phyloP scores from a whole-genome alignment of 2,329 filamentous ascomycete genomes.

The Colletotrichum camelliae region DNA sequence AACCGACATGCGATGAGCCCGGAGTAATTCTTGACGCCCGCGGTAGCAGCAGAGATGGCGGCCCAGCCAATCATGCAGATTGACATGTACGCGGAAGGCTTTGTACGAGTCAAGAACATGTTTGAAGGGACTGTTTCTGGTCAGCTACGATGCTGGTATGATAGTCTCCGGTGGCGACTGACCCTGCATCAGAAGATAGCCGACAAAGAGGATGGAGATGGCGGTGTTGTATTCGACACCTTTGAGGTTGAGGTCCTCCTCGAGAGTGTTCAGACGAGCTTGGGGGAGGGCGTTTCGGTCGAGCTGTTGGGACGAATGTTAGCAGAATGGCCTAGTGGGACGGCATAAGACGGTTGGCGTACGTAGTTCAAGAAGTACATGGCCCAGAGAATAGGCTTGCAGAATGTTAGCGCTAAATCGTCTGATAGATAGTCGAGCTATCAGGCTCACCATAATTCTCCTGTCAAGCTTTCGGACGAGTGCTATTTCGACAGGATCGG shows the following conservation, averaged over 20 bases:
- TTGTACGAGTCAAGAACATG: conserved; percentile 48
- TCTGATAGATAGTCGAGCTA: background rate
- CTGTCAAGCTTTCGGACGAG: conserved; percentile 28
- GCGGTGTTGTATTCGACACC: conserved; percentile 26
- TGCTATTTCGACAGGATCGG: conserved; percentile 26
- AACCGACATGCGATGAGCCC: conserved; percentile 2
- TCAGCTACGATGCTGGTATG: background rate
- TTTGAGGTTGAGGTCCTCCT: conserved; percentile 24
- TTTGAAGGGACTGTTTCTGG: conserved; percentile 36
- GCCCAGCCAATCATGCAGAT: conserved; percentile 46
- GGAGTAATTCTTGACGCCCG: conserved; percentile 2
- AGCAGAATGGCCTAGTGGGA: background rate
- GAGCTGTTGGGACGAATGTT: background rate
- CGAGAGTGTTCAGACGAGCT: conserved; percentile 25
- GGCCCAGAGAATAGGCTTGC: conserved; percentile 25
- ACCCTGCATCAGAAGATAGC: conserved; percentile 44
- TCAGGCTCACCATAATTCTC: conserved; percentile 26
- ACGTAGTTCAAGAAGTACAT: conserved; percentile 28
- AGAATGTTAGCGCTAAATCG: background rate
- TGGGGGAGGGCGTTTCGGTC: conserved; percentile 27
- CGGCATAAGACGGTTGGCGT: background rate
- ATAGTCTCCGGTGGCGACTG: conserved; percentile 7
- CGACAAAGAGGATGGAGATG: conserved; percentile 28
- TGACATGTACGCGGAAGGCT: conserved; percentile 45
- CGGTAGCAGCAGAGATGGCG: conserved; percentile 31